Evolutionary conservation across 2,329 filamentous ascomycete species (phyloP), one percentile per base, ranked within the genome.

Genomic region (Nothomitra cinnamomea): DNA sequence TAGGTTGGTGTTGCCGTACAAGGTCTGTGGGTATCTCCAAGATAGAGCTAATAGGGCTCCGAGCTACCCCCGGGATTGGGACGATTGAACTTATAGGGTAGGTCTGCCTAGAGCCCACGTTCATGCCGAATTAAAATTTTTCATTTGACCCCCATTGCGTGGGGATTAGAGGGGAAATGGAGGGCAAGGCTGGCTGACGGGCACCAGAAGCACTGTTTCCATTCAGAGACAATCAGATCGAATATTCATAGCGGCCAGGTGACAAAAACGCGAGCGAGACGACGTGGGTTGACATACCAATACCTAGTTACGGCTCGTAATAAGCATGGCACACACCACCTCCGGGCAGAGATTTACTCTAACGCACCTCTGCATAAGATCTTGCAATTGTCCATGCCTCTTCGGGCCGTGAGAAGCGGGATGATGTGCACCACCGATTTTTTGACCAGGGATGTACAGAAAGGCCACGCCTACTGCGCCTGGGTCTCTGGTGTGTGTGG

Each of bases 121-220:
- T 25, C 24, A 12, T 28, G 43, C 7, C 21, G 43, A 48, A 48
- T 48, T 48, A 48, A 48, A 48, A 48, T 25, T 28, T 48, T 48
- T 48, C 21, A 28, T 25, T 25, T 17, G 25, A 17, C 43, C 43
- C 43, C 43, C 22, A 24, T 48, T 17, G 8, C 21, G 19, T 48
- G 8, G 43, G 28, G 43, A n/a, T n/a, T 15, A n/a, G 38, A 48
- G 43, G 24, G 43, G 43, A 25, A 48, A 25, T 25, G 22, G 43
- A 25, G 12, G 42, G 19, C 42, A 45, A 48, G 43, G 43, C 43
- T 48, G 21, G 43, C 12, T 13, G 19, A 21, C 5, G 43, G 38
- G 38, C 5, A n/a, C 13, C 38, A 41, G 15, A 15, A 41, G 38
- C 38, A 41, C 13, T 41, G 38, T 48, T n/a, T 28, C 19, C 43